Percentiles rank a stretch among this genome's conserved stretches.
Conservation (phyloP, 208 protist species). For the Angomonas ambiguus region DNA sequence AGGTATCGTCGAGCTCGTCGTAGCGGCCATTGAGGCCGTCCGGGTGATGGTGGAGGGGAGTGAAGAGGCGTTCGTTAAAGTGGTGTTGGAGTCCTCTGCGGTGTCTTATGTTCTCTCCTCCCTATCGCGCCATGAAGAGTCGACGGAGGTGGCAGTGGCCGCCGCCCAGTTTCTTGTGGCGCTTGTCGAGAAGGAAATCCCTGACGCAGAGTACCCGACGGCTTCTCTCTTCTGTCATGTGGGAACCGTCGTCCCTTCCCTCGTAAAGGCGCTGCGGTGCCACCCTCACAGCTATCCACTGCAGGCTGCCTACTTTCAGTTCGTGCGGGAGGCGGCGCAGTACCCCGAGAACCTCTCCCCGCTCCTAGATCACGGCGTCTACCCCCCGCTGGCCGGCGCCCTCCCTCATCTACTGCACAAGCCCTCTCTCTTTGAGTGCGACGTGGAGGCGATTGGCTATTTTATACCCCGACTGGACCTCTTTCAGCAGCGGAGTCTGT, state of each 20-base stretch:
- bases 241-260: constrained; percentile 40
- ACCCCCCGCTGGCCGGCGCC: constrained; percentile 24
- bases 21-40: constrained; percentile 8
- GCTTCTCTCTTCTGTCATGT: constrained; percentile 44
- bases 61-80: constrained; percentile 13
- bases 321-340: constrained; percentile 39
- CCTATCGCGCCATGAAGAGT: constrained; percentile 29
- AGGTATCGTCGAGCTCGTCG: constrained; percentile 16
- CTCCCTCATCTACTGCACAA: constrained; percentile 11
- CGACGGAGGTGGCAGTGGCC: constrained; percentile 26
- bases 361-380: constrained; percentile 40
- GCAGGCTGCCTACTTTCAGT: constrained; percentile 27
- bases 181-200: constrained; percentile 21
- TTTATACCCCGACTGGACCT: constrained; percentile 42
- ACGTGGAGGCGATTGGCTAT: constrained; percentile 44
- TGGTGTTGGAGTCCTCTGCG: constrained; percentile 23
- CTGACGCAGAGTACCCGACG: constrained; percentile 12
- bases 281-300: constrained; percentile 32
- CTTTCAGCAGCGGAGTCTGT: constrained; percentile 49
- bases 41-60: constrained; percentile 10
- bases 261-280: constrained; percentile 19
- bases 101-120: constrained; percentile 33
- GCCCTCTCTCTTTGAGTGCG: constrained; percentile 26
- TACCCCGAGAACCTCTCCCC: constrained; percentile 23
- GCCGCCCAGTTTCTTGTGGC: constrained; percentile 35